Percentiles rank a stretch among this genome's conserved stretches.
These are phyloP conservation scores for Metarhizium anisopliae DNA, from an alignment of 2,329 filamentous ascomycete genomes.

Conservation along the genomic window DNA sequence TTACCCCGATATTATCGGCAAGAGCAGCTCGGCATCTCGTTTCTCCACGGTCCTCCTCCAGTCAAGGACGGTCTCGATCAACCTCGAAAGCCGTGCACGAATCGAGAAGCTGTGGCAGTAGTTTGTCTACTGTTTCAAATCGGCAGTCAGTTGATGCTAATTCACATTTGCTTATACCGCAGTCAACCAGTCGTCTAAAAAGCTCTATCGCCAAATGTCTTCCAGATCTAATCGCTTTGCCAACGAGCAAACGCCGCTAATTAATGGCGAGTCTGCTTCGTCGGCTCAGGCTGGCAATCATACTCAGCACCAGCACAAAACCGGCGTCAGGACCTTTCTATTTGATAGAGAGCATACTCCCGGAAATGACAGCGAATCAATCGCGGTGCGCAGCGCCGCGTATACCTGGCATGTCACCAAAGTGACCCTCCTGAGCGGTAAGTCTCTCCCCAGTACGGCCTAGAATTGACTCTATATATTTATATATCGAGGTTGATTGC, in stretches of 20 bases:
- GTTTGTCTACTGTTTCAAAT: too few relatives aligned
- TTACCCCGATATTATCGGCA: too few relatives aligned
- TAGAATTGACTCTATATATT: background rate
- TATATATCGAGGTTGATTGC: background rate
- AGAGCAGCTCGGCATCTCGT: too few relatives aligned
- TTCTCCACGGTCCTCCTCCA: too few relatives aligned
- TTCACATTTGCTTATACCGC: background rate
- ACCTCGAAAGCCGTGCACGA: too few relatives aligned
- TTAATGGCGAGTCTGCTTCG: constrained; percentile 26
- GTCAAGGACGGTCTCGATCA: too few relatives aligned
- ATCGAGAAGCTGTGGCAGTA: too few relatives aligned
- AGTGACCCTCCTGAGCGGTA: constrained; percentile 50
- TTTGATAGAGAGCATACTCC: constrained; percentile 42
- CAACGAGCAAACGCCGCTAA: constrained; percentile 33
- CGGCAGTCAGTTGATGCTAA: background rate
- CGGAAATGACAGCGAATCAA: constrained; percentile 39
- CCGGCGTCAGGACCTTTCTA: constrained; percentile 31
- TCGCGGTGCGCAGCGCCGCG: constrained; percentile 35
- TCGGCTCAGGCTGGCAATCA: constrained; percentile 11
- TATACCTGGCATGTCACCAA: constrained; percentile 47
- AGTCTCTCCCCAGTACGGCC: constrained; percentile 16
- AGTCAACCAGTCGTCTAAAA: constrained; percentile 8
- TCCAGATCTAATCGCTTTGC: constrained; percentile 18
- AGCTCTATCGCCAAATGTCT: constrained; percentile 21
- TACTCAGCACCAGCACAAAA: constrained; percentile 13